Conservation (phyloP, 768 basidiomycete species). For the Hygrocybe punicea region DNA sequence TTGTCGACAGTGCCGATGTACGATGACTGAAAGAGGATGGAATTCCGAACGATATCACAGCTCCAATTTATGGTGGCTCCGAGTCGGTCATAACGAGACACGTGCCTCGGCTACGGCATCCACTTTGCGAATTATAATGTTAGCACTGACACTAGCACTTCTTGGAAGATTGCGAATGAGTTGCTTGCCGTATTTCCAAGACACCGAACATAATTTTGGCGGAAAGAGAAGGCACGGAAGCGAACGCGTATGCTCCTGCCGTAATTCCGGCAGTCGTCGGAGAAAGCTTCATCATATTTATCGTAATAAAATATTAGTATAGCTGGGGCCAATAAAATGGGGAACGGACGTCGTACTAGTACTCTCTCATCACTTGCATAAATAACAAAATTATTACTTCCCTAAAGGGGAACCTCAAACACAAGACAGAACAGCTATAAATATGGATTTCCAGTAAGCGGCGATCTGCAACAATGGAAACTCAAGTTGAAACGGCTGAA, state of each 20-base stretch:
- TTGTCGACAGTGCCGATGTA: background rate
- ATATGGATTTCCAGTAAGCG: constrained; percentile 1
- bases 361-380: background rate
- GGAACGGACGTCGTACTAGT: no score
- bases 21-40: background rate
- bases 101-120: background rate
- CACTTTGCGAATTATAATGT: background rate
- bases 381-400: background rate
- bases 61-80: background rate
- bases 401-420: background rate
- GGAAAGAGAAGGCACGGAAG: no score
- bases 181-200: no score
- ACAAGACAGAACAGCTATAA: background rate
- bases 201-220: no score
- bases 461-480: background rate
- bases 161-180: no score
- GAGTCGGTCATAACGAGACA: background rate
- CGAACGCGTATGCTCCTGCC: no score
- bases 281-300: no score
- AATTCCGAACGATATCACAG: background rate
- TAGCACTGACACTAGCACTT: no score
- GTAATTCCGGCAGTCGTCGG: no score
- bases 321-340: no score
- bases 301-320: no score
- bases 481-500: background rate